Percentiles rank a stretch among this genome's conserved stretches.
These are phyloP conservation scores for Globisporangium cystogenes DNA, from an alignment of 352 stramenopile genomes.

Conservation along the genomic window DNA sequence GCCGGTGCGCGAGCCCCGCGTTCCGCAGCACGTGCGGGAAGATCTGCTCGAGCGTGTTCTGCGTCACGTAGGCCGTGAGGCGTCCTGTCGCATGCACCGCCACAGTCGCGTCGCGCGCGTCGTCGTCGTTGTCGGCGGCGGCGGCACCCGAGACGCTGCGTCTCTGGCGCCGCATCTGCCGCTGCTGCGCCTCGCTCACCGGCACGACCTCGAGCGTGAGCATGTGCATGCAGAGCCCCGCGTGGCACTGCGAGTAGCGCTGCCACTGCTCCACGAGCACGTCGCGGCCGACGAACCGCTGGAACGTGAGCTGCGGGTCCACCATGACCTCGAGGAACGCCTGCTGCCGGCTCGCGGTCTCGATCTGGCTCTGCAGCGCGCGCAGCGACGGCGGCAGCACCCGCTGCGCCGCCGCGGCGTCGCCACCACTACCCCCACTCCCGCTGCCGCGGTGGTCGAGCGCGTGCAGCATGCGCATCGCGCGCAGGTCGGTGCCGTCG, in stretches of 20 bases:
- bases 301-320: constrained; percentile 13
- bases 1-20: neutral
- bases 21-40: constrained; percentile 12
- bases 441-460: neutral
- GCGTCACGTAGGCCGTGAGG: constrained; percentile 15
- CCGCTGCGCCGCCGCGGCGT: no score
- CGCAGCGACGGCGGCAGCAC: neutral
- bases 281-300: constrained; percentile 4
- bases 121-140: neutral
- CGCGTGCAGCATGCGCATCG: neutral
- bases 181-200: neutral
- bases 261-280: constrained; percentile 17
- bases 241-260: constrained; percentile 15
- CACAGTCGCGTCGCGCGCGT: neutral
- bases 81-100: constrained; percentile 3
- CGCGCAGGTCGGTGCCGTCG: neutral
- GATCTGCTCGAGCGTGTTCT: constrained; percentile 10
- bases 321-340: constrained; percentile 11
- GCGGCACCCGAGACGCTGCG: no score
- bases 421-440: neutral
- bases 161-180: no score
- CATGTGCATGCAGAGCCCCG: constrained; percentile 9
- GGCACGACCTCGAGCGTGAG: neutral
- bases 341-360: constrained; percentile 7
- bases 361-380: constrained; percentile 2